phyloP scores from a whole-genome alignment of 2,329 filamentous ascomycete species.

The Fusarium caatingaense region DNA sequence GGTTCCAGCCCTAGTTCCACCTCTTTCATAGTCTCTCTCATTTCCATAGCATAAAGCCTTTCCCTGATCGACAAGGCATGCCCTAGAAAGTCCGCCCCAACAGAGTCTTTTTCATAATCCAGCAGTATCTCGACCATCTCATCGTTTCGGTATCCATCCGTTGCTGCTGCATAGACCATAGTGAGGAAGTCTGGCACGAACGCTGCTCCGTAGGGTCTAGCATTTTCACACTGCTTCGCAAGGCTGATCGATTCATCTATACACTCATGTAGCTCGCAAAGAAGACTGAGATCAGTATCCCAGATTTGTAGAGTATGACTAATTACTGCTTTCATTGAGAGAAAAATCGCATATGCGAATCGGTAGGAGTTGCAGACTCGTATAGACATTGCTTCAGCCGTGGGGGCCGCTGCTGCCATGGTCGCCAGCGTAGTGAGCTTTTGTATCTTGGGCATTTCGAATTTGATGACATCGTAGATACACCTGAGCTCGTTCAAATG shows the following conservation, averaged over 20 bases:
- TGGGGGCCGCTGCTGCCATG: constrained; percentile 1
- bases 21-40: neutral
- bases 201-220: constrained; percentile 31
- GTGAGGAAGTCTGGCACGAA: constrained; percentile 34
- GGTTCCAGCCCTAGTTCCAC: neutral
- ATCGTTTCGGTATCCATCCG: constrained; percentile 10
- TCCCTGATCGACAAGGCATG: constrained; percentile 26
- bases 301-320: constrained; percentile 30
- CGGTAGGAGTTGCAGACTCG: constrained; percentile 13
- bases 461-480: constrained; percentile 30
- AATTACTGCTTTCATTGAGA: constrained; percentile 21
- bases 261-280: constrained; percentile 5
- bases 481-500: constrained; percentile 15
- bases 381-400: neutral
- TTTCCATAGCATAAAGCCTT: constrained; percentile 23
- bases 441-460: constrained; percentile 26
- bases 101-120: constrained; percentile 35
- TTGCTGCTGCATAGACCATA: constrained; percentile 28
- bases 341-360: constrained; percentile 24
- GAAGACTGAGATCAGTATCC: neutral
- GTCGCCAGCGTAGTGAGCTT: constrained; percentile 5
- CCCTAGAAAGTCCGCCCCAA: constrained; percentile 27
- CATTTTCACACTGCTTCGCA: constrained; percentile 15
- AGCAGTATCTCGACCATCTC: constrained; percentile 25
- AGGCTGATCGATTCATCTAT: constrained; percentile 31